phyloP scores from a whole-genome alignment of 1,139 yeast species.

The Scheffersomyces insectosa region DNA sequence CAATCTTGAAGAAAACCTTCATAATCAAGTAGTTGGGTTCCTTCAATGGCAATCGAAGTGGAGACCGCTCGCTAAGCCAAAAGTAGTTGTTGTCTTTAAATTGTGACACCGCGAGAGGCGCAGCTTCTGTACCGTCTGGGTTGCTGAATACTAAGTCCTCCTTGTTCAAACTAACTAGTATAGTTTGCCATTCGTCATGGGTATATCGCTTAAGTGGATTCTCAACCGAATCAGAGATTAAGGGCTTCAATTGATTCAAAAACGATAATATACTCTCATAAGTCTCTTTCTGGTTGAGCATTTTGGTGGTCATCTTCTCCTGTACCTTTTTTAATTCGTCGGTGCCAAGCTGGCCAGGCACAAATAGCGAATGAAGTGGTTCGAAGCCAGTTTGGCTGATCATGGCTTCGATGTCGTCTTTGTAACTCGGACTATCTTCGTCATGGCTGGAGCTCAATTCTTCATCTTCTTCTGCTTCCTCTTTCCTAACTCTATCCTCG shows the following conservation, averaged over 20 bases:
- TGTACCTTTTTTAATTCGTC: conserved; percentile 3
- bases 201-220: conserved; percentile 32
- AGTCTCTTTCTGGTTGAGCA: conserved; percentile 6
- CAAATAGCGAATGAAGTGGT: background rate
- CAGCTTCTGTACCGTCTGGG: background rate
- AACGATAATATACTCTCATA: conserved; percentile 19
- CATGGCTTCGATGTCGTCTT: background rate
- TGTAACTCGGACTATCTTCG: background rate
- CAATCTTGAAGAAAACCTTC: conserved; percentile 31
- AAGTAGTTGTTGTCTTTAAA: conserved; percentile 21
- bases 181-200: conserved; percentile 34
- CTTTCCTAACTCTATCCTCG: background rate
- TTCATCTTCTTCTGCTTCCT: conserved; percentile 9
- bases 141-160: conserved; percentile 1
- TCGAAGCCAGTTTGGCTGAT: background rate
- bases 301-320: conserved; percentile 9
- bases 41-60: conserved; percentile 62
- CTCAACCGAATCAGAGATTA: conserved; percentile 34
- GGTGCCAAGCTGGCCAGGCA: background rate
- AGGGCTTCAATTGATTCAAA: conserved; percentile 24
- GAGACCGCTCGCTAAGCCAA: conserved; percentile 66
- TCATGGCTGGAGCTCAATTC: background rate
- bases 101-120: background rate
- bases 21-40: conserved; percentile 65
- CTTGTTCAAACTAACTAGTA: conserved; percentile 17